A percentile compares a stretch with the other conserved stretches of the same genome.
These are phyloP conservation scores for Penicillium ochrochloron DNA, from an alignment of 495 filamentous ascomycete species.

Conservation along the genomic window DNA sequence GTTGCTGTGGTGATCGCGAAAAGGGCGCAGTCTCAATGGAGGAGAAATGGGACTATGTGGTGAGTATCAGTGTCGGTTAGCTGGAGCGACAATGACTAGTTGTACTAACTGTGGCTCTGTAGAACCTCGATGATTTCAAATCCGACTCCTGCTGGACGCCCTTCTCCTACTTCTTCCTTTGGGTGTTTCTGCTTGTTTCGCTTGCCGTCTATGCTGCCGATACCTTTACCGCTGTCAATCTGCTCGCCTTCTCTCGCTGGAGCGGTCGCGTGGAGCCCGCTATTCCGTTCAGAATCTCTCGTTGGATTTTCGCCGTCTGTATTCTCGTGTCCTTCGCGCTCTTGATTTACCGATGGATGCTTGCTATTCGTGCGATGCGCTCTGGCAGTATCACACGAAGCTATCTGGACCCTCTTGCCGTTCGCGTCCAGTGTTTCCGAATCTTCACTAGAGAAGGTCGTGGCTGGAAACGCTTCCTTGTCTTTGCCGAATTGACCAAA, in stretches of 20 bases:
- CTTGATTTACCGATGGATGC: constrained; percentile 73
- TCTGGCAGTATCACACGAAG: constrained; percentile 86
- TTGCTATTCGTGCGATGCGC: constrained; percentile 77
- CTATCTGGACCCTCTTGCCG: constrained; percentile 86
- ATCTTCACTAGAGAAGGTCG: constrained; percentile 59
- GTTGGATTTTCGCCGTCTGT: constrained; percentile 89
- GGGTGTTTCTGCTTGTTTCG: constrained; percentile 75
- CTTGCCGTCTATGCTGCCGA: constrained; percentile 88
- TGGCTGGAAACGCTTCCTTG: constrained; percentile 86
- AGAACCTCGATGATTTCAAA: constrained; percentile 92
- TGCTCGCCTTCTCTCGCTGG: constrained; percentile 80
- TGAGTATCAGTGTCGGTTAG: constrained; percentile 47
- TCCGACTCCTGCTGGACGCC: constrained; percentile 72
- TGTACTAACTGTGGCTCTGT: constrained; percentile 21
- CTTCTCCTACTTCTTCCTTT: constrained; percentile 85
- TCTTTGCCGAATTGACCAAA: constrained; percentile 91
- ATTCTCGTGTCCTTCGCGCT: constrained; percentile 87
- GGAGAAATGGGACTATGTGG: constrained; percentile 95
- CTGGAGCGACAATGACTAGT: neutral
- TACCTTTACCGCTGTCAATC: constrained; percentile 88
- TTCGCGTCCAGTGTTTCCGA: constrained; percentile 78
- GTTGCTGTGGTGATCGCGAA: constrained; percentile 71
- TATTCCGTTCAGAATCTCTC: constrained; percentile 71
- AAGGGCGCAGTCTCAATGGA: constrained; percentile 72
- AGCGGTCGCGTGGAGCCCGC: constrained; percentile 67